Conservation (phyloP, 2,329 filamentous ascomycete species). For the Hymenoscyphus infarciens region DNA sequence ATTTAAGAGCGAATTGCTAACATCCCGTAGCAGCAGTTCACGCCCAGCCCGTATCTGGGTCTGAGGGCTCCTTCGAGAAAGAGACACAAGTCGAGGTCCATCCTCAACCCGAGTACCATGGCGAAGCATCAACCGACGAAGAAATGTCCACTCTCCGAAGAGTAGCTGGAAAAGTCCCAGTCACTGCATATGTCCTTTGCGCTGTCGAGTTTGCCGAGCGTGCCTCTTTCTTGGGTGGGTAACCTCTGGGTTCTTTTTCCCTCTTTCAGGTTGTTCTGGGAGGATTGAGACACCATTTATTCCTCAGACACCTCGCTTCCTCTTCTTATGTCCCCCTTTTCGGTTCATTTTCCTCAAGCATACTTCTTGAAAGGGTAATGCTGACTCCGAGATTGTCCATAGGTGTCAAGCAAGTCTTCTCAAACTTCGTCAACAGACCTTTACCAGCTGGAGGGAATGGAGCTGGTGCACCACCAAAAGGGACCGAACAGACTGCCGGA, state of each 20-base stretch:
- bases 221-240: conserved; percentile 78
- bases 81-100: conserved; percentile 15
- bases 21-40: not conserved
- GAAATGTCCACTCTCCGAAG: conserved; percentile 59
- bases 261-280: too few species aligned
- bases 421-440: conserved; percentile 60
- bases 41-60: not conserved
- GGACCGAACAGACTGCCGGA: conserved; percentile 42
- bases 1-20: not conserved
- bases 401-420: conserved; percentile 53
- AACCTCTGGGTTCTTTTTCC: too few species aligned
- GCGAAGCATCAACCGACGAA: conserved; percentile 47
- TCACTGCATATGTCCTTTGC: conserved; percentile 47
- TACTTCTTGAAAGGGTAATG: too few species aligned
- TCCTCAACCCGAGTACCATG: not conserved
- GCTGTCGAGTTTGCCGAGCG: conserved; percentile 74
- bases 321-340: too few species aligned
- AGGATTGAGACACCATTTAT: too few species aligned
- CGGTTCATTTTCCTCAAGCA: too few species aligned
- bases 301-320: too few species aligned
- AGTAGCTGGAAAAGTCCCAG: conserved; percentile 49
- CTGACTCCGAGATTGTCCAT: too few species aligned
- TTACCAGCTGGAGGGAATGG: conserved; percentile 47
- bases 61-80: conserved; percentile 20
- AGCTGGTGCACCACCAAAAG: conserved; percentile 37